Conservation (phyloP, 352 stramenopile genomes). For the Phytophthora palmivora region DNA sequence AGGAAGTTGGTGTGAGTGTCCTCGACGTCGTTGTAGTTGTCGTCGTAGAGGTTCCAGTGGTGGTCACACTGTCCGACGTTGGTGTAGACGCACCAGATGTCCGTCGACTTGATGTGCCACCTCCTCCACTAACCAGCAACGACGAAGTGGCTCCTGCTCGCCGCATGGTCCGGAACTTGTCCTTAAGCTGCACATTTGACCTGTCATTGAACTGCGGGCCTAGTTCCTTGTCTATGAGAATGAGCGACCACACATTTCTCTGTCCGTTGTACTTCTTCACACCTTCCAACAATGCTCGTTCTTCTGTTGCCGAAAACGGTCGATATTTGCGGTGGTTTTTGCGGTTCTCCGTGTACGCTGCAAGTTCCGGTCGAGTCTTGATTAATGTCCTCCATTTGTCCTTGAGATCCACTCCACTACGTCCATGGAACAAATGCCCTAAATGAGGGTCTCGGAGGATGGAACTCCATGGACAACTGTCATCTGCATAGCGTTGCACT, state of each 20-base stretch:
- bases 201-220: conserved; percentile 83
- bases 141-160: conserved; percentile 56
- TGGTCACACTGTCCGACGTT: conserved; percentile 13
- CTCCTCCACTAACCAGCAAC: conserved; percentile 44
- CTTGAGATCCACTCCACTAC: conserved; percentile 82
- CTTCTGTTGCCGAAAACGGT: conserved; percentile 78
- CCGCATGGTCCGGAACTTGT: conserved; percentile 87
- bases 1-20: conserved; percentile 40
- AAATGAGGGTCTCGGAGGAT: conserved; percentile 80
- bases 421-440: conserved; percentile 78
- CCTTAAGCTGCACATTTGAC: conserved; percentile 86
- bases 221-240: conserved; percentile 82
- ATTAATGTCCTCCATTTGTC: conserved; percentile 88
- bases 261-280: conserved; percentile 89
- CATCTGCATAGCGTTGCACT: conserved; percentile 85
- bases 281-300: conserved; percentile 85
- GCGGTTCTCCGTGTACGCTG: conserved; percentile 84
- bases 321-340: conserved; percentile 90
- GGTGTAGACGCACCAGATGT: conserved; percentile 38
- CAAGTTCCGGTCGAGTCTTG: conserved; percentile 79
- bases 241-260: conserved; percentile 85
- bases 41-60: conserved; percentile 4
- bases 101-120: conserved; percentile 54
- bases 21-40: conserved; percentile 19
- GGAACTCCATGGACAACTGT: conserved; percentile 86